A percentile compares a stretch with the other conserved stretches of the same genome.
Conservation (phyloP, 495 filamentous ascomycete species). For the Oleoguttula mirabilis region DNA sequence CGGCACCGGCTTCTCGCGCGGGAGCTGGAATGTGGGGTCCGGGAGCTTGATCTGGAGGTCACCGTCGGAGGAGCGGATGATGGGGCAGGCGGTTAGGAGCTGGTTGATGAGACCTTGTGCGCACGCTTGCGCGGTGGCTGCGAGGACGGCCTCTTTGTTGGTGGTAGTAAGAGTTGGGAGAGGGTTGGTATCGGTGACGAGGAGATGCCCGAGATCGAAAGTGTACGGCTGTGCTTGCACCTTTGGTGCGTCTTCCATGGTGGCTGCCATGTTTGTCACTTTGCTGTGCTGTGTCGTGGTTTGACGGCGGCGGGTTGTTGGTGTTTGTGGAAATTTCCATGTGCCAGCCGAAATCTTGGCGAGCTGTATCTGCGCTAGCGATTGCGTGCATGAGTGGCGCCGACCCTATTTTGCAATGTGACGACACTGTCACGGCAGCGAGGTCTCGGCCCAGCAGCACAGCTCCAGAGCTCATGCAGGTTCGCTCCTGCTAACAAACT, state of each 20-base stretch:
- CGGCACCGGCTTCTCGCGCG: conserved; percentile 84
- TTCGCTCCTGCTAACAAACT: too few species aligned
- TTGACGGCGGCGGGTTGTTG: too few species aligned
- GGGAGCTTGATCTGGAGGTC: conserved; percentile 72
- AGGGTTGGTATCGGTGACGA: conserved; percentile 24
- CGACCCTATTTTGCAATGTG: not conserved
- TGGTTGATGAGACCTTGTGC: conserved; percentile 82
- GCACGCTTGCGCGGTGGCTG: conserved; percentile 65
- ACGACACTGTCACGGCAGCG: too few species aligned
- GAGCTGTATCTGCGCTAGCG: not conserved
- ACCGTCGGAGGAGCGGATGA: conserved; percentile 46
- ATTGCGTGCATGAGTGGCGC: conserved; percentile 4
- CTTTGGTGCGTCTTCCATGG: conserved; percentile 5
- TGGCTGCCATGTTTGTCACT: not conserved
- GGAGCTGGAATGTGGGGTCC: conserved; percentile 50
- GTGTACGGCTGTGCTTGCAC: conserved; percentile 20
- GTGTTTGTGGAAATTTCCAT: not conserved
- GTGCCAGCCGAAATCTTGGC: conserved; percentile 1
- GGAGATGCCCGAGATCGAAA: conserved; percentile 27
- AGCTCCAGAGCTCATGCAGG: too few species aligned
- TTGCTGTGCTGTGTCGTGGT: not conserved
- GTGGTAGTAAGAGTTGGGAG: conserved; percentile 22
- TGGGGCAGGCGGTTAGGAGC: conserved; percentile 73
- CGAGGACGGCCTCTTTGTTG: conserved; percentile 40
- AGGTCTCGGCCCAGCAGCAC: too few species aligned